Base-by-base conservation (phyloP, 108 stramenopile species). In the Asterionellopsis glacialis region DNA sequence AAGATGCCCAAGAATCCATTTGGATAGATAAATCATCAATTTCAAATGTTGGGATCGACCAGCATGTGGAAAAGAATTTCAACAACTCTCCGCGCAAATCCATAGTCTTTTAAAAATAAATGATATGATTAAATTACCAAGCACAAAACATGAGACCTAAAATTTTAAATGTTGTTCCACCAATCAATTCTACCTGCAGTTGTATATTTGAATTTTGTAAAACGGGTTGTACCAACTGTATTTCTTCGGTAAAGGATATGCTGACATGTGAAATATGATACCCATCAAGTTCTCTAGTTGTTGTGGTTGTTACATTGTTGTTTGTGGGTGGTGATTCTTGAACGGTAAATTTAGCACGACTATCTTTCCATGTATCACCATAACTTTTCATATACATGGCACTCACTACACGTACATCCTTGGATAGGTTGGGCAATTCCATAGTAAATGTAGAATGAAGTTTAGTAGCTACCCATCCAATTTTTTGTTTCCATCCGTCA, bases 91-190 rank as follows among this genome's bases (percentile, higher is more conserved):
- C n/a, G n/a, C n/a, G n/a, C n/a, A n/a, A n/a, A n/a, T n/a, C n/a
- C n/a, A n/a, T n/a, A n/a, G n/a, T n/a, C n/a, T n/a, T n/a, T n/a
- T n/a, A n/a, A n/a, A n/a, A n/a, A n/a, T n/a, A n/a, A n/a, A n/a
- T n/a, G n/a, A n/a, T n/a, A n/a, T n/a, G n/a, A n/a, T n/a, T n/a
- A n/a, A n/a, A n/a, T 33, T 33, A 33, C 33, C 33, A 33, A 5
- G 33, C 33, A 33, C 33, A 33, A 2, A 33, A 2, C 33, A 33
- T 33, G 33, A 33, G 33, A 33, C 33, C 33, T 33, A 33, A 33
- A 25, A 53, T 9, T 21, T 53, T 53, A 19, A 53, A 53, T 21
- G 14, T 22, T 1, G 23, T 21, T 24, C 52, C 52, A 53, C 52
- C 24, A 1, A 25, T 9, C 19, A 53, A 24, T 15, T 25, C 24